Evolutionary conservation across 257 asterid species (phyloP), one percentile per base, ranked within the genome.

Genomic region (Thymus mandschuricus): DNA sequence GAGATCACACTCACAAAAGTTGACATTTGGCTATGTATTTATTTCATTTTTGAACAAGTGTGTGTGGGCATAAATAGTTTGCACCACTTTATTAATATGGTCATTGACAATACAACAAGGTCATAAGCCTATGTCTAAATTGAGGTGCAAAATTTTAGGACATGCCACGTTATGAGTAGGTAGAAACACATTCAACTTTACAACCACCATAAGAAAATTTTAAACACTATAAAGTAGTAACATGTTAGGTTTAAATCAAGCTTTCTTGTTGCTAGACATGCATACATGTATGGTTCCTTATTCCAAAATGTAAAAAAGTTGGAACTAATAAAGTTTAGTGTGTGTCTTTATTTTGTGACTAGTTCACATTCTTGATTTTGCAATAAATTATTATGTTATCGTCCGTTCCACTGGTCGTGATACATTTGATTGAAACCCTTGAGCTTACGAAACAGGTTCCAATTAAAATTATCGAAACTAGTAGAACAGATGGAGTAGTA

Each of bases 161-260:
- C 81, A 64, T 66, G 59, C 41, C 77, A 71, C 41, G 69, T 76
- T 76, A 58, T 54, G 48, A 61, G 76, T 76, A 35, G 69, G 81
- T 56, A 35, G 10, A 3, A 43, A 11, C 65, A 72, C 64, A 29
- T 63, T 50, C 76, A 27, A 72, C 76, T 65, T 54, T 71, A 50
- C 81, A 71, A 77, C 81, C 38, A 66, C 72, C 38, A 59, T 15
- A 29, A 2, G 65, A 40, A 59, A 51, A 46, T 57, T 50, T 64
- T n/a, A 43, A 15, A 33, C 73, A 49, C 52, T n/a, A 45, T 9
- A 65, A 43, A 61, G 34, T 35, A 35, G 49, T 34, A 46, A 60
- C 10, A 10, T 46, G 46, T 38, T 65, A 31, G 46, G 70, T 51
- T 8, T 51, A 21, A 51, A 51, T 30, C 21, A 11, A 30, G 31